A percentile compares a stretch with the other conserved stretches of the same genome.
Evolutionary conservation across 805 yeast genomes (phyloP).

Genomic region (Wickerhamomyces mucosus): DNA sequence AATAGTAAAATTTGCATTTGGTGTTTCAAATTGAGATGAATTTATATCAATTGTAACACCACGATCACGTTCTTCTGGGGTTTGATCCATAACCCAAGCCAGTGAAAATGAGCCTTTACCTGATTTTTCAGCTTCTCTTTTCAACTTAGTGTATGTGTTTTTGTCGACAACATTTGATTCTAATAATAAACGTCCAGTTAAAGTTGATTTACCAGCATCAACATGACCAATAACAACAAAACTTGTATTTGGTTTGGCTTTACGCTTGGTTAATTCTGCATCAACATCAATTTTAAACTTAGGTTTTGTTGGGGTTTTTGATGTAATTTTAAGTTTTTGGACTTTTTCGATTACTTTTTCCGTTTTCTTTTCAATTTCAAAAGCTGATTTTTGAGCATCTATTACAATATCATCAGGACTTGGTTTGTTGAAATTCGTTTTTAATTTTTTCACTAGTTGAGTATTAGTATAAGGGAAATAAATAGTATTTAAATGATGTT

Average conservation of each 20-base stretch:
- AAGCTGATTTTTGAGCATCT: conserved; percentile 44
- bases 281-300: conserved; percentile 20
- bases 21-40: conserved; percentile 89
- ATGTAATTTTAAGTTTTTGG: conserved; percentile 10
- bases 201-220: conserved; percentile 97
- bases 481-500: conserved; percentile 21
- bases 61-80: conserved; percentile 94
- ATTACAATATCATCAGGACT: conserved; percentile 77
- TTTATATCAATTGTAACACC: conserved; percentile 95
- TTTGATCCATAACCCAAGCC: conserved; percentile 96
- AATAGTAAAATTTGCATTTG: conserved; percentile 81
- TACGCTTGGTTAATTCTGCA: conserved; percentile 42
- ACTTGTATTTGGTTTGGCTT: conserved; percentile 91
- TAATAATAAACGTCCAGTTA: conserved; percentile 96
- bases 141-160: conserved; percentile 95
- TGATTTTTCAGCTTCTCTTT: conserved; percentile 95
- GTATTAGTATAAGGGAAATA: conserved; percentile 29
- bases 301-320: conserved; percentile 16
- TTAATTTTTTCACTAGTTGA: conserved; percentile 28
- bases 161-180: conserved; percentile 97
- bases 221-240: conserved; percentile 99
- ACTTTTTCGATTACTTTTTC: conserved; percentile 16
- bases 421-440: conserved; percentile 50
- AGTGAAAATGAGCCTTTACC: conserved; percentile 97
- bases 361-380: conserved; percentile 25